These are phyloP conservation scores for Psilocybe tampanensis DNA, from an alignment of 768 basidiomycete genomes.

Conservation along the genomic window DNA sequence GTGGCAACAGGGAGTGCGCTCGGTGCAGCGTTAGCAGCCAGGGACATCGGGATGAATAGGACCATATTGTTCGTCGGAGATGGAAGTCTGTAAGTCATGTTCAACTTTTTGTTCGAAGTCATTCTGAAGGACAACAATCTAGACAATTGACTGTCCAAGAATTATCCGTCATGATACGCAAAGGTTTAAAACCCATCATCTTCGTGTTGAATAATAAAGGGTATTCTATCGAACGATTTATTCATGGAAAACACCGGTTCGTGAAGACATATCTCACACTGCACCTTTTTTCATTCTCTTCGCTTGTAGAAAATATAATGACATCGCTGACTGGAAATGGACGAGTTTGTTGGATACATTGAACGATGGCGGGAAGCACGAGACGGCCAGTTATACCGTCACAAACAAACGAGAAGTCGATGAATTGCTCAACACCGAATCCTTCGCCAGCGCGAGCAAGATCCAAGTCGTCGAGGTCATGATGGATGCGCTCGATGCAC, in stretches of 20 bases:
- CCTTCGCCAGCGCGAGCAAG: constrained; percentile 64
- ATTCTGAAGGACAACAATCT: constrained; percentile 3
- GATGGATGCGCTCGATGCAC: constrained; percentile 76
- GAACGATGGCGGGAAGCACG: constrained; percentile 46
- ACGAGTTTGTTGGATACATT: constrained; percentile 62
- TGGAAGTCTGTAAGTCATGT: constrained; percentile 64
- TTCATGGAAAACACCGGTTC: constrained; percentile 65
- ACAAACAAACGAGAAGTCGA: constrained; percentile 68
- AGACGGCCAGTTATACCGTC: constrained; percentile 61
- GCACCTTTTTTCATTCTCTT: neutral
- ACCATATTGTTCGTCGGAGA: constrained; percentile 88
- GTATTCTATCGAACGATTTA: constrained; percentile 85
- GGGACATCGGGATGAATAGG: constrained; percentile 60
- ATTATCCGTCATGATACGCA: constrained; percentile 78
- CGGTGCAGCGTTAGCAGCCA: constrained; percentile 81
- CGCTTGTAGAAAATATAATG: constrained; percentile 72
- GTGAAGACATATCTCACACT: constrained; percentile 5
- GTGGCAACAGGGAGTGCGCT: constrained; percentile 53
- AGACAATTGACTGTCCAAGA: constrained; percentile 85
- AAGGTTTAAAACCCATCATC: constrained; percentile 76
- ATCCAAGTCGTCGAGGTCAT: constrained; percentile 82
- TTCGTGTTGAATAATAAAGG: constrained; percentile 83
- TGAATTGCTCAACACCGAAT: constrained; percentile 59
- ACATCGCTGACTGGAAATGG: constrained; percentile 84
- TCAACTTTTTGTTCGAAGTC: constrained; percentile 1